Percentiles rank a stretch among this genome's conserved stretches.
Conservation (phyloP, 345 rosid species). For the Citrus glauca region DNA sequence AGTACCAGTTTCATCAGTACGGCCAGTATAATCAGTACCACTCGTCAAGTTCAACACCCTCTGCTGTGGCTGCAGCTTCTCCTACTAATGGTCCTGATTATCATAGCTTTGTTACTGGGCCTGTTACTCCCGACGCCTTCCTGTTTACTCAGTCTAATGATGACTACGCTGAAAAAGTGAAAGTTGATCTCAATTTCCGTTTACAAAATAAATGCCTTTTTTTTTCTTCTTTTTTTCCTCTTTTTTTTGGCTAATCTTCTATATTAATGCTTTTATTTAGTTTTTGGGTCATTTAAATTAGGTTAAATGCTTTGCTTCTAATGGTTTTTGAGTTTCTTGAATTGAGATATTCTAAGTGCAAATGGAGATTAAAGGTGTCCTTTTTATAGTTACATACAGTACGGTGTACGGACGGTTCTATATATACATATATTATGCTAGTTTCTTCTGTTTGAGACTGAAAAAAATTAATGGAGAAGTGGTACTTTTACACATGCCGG, state of each 20-base stretch:
- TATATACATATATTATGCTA: no score
- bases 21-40: neutral
- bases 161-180: conserved; percentile 21
- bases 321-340: neutral
- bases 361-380: neutral
- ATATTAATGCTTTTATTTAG: neutral
- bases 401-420: neutral
- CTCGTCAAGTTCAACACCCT: neutral
- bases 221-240: no score
- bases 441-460: neutral
- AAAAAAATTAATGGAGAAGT: neutral
- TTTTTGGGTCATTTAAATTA: neutral
- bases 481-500: neutral
- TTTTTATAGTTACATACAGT: neutral
- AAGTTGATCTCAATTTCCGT: conserved; percentile 46
- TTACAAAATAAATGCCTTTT: conserved; percentile 12
- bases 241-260: no score
- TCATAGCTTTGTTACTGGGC: neutral
- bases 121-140: conserved; percentile 6
- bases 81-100: neutral
- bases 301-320: neutral
- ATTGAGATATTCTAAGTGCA: neutral
- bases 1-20: neutral
- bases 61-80: neutral
- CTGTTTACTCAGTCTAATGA: neutral